Evolutionary conservation across 345 rosid species (phyloP).

Genomic region (Iberis pinnata): DNA sequence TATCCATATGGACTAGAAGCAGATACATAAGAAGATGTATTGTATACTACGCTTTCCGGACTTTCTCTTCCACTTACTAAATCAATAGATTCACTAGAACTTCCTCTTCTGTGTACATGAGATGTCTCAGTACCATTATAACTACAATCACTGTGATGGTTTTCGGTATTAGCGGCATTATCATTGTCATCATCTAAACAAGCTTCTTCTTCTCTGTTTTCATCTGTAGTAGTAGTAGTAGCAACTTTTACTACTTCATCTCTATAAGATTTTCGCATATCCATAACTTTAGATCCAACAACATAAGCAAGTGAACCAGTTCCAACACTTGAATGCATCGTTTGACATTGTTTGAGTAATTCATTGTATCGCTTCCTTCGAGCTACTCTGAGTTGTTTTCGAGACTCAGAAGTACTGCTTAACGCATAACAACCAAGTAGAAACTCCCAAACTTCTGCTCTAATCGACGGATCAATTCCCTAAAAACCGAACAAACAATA

Average conservation of each 20-base stretch:
- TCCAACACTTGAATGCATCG: constrained; percentile 77
- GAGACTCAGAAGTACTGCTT: constrained; percentile 60
- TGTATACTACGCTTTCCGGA: constrained; percentile 44
- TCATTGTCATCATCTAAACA: constrained; percentile 24
- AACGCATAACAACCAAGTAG: constrained; percentile 69
- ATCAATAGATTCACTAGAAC: constrained; percentile 54
- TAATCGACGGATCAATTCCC: constrained; percentile 77
- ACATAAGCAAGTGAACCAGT: constrained; percentile 75
- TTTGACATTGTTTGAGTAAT: constrained; percentile 59
- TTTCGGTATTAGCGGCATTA: constrained; percentile 38
- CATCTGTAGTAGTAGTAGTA: constrained; percentile 26
- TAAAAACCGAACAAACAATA: no score
- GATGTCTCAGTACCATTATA: constrained; percentile 49
- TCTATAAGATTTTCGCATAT: constrained; percentile 62
- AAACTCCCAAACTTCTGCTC: constrained; percentile 88
- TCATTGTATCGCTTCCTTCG: constrained; percentile 45
- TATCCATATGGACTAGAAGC: constrained; percentile 34
- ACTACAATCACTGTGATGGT: constrained; percentile 39
- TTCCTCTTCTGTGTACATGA: constrained; percentile 41
- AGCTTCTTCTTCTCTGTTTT: constrained; percentile 32
- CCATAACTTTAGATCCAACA: constrained; percentile 86
- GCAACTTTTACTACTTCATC: constrained; percentile 38
- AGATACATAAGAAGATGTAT: constrained; percentile 44
- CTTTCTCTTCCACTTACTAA: constrained; percentile 50
- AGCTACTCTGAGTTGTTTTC: constrained; percentile 53